Evolutionary conservation across 768 basidiomycete species (phyloP).

Genomic region (Mycena venus): DNA sequence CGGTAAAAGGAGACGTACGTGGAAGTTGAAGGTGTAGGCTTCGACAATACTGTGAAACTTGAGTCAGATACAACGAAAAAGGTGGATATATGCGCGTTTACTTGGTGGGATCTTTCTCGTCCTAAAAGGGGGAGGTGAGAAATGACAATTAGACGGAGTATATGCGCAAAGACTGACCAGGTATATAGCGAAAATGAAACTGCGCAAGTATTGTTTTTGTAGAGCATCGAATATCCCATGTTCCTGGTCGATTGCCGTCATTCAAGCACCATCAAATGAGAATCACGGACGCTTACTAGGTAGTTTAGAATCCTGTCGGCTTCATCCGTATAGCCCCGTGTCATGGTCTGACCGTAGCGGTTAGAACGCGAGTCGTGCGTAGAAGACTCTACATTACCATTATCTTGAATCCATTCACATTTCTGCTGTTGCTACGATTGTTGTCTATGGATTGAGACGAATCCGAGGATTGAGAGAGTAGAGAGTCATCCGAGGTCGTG

Average conservation of each 20-base stretch:
- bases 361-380: neutral
- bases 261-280: neutral
- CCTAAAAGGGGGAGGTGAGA: slow-evolving; percentile 57
- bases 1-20: slow-evolving; percentile 54
- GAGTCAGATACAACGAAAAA: slow-evolving; percentile 2
- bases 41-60: slow-evolving; percentile 76
- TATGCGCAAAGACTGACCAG: slow-evolving; percentile 61
- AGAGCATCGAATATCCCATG: slow-evolving; percentile 89
- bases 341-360: slow-evolving; percentile 61
- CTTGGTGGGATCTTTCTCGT: slow-evolving; percentile 89
- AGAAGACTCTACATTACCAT: slow-evolving; percentile 55
- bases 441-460: slow-evolving; percentile 55
- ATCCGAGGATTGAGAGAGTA: slow-evolving; percentile 46
- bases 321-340: slow-evolving; percentile 84
- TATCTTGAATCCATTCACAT: slow-evolving; percentile 77
- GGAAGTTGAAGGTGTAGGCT: slow-evolving; percentile 91
- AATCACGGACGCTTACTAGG: slow-evolving; percentile 64
- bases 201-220: slow-evolving; percentile 85
- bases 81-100: slow-evolving; percentile 53
- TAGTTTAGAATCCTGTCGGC: slow-evolving; percentile 88
- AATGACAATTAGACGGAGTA: neutral
- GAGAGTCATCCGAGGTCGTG: slow-evolving; percentile 61
- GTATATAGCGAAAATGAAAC: slow-evolving; percentile 89
- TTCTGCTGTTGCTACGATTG: slow-evolving; percentile 49
- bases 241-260: slow-evolving; percentile 63